A percentile compares a stretch with the other conserved stretches of the same genome.
Conservation (phyloP, 2,329 filamentous ascomycete species). For the Talaromyces verruculosus region DNA sequence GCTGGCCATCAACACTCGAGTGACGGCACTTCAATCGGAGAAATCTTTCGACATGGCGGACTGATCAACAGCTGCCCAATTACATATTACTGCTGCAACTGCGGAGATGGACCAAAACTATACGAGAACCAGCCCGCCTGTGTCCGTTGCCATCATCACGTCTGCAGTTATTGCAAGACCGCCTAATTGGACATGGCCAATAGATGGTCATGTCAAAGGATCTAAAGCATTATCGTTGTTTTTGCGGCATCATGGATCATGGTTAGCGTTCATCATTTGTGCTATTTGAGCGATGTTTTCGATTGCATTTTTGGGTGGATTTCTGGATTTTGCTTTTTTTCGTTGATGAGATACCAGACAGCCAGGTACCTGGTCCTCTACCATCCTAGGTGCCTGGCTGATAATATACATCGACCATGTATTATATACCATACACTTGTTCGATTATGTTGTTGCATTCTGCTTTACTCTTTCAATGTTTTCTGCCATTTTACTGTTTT, state of each 20-base stretch:
- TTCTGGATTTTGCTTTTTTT: not conserved
- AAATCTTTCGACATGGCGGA: constrained; percentile 14
- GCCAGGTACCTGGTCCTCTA: not conserved
- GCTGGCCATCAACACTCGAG: not conserved
- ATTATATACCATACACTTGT: constrained; percentile 5
- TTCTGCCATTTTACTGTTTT: not conserved
- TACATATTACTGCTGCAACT: constrained; percentile 41
- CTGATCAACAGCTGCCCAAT: constrained; percentile 16
- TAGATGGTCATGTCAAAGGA: not conserved
- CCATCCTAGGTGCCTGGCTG: not conserved
- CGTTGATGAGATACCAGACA: not conserved
- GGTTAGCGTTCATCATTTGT: not conserved
- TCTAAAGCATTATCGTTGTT: not conserved
- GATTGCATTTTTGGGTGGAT: constrained; percentile 2
- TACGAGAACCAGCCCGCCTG: constrained; percentile 37
- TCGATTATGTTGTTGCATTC: not conserved
- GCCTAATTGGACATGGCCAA: not conserved
- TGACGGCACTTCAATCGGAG: not conserved
- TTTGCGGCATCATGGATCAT: not conserved
- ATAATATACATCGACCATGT: not conserved
- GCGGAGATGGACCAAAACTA: constrained; percentile 42
- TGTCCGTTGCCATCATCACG: constrained; percentile 34
- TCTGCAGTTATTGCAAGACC: constrained; percentile 31
- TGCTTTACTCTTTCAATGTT: not conserved
- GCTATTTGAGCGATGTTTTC: not conserved